Evolutionary conservation across 768 basidiomycete genomes (phyloP), one percentile per base, ranked within the genome.

Genomic region (Termitomyces sp.): DNA sequence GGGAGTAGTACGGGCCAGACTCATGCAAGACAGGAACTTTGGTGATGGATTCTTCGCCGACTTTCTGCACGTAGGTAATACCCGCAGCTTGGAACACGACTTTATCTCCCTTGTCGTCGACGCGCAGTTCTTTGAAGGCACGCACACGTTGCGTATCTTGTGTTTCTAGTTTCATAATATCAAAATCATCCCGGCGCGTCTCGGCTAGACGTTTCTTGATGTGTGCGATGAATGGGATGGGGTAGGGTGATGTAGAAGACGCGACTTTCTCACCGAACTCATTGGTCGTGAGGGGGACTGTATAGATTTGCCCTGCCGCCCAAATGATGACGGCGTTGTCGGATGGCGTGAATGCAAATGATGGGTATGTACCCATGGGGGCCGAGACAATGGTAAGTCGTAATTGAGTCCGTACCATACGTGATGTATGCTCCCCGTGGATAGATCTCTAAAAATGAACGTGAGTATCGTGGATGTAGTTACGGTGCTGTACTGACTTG

Each of bases 301-400:
- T 75, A 66, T 83, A 81, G 26, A 90, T 87, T 57, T 87, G 80
- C 2, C 88, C 88, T 1, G 85, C 80, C 4, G 88, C 85, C 88
- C 88, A 90, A 56, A 90, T 84, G 60, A 90, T 76, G 53, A 90
- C 71, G 1, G 80, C 83, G 56, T 79, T 74, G 59, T 83, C 81
- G 18, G 72, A 69, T 0, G 84, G 85, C 0, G 83, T 78, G 68
- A 90, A 90, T 9, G 87, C 77, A 64, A 87, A 90, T 1, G 86
- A 84, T 0, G 88, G 88, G 62, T 90, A 90, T 41, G 88, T 90
- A 12, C 87, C 86, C 86, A 89, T 89, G 0, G 88, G 88, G 14
- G 87, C 85, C 9, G 83, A 88, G 51, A 88, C 74, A 10, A 68
- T 67, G 22, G 75, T 75, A 85, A 73, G 65, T 90, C 88, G 63